Conservation (phyloP, 305 asterid genomes). For the Plantago lanceolata region DNA sequence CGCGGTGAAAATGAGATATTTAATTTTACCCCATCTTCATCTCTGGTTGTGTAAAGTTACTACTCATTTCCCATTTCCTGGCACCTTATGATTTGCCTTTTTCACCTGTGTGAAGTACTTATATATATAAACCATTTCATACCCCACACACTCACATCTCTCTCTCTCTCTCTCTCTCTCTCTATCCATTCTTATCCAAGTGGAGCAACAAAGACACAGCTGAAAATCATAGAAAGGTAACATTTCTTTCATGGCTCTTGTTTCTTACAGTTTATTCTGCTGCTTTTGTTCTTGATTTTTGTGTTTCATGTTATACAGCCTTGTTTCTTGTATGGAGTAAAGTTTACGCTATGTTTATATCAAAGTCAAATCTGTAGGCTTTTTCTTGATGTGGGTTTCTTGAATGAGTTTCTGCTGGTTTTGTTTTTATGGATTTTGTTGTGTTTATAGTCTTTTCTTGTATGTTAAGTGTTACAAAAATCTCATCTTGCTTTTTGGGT, state of each 20-base stretch:
- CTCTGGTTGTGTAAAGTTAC: background rate
- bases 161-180: slow-evolving; percentile 11
- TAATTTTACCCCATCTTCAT: background rate
- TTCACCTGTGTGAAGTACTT: slow-evolving; percentile 7
- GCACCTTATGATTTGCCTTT: slow-evolving; percentile 24
- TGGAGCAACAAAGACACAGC: slow-evolving; percentile 7
- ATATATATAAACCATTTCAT: background rate
- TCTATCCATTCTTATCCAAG: slow-evolving; percentile 21
- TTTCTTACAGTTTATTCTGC: slow-evolving; percentile 5
- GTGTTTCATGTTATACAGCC: background rate
- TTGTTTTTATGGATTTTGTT: background rate
- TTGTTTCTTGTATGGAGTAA: slow-evolving; percentile 12
- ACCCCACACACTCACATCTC: slow-evolving; percentile 13
- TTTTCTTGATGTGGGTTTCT: background rate
- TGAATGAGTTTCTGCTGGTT: slow-evolving; percentile 5
- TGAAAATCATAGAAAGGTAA: slow-evolving; percentile 15
- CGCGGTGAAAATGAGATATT: slow-evolving; percentile 1
- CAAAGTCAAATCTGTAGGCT: slow-evolving; percentile 11
- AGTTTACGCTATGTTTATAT: slow-evolving; percentile 19
- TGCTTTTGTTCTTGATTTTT: background rate
- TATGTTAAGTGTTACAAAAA: background rate
- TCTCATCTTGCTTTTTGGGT: slow-evolving; percentile 18
- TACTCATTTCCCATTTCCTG: slow-evolving; percentile 26
- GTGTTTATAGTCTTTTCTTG: background rate
- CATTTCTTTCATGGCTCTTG: background rate